Evolutionary conservation across 202 grass and related monocot genomes (phyloP), one percentile per base, ranked within the genome.

Genomic region (Dendrocalamus latiflorus): DNA sequence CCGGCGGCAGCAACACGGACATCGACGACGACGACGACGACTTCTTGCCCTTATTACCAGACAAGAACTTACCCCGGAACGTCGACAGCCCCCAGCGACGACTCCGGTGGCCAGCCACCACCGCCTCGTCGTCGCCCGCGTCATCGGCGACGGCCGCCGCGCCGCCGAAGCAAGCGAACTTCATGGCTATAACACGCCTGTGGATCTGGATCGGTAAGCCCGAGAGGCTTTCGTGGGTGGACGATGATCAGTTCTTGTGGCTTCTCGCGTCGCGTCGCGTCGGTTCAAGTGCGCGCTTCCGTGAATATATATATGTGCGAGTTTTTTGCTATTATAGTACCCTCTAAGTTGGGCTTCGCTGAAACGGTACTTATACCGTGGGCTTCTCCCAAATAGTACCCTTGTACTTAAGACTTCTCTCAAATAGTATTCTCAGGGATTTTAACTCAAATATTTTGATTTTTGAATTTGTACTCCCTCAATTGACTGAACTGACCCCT

Each of bases 111-210:
- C 39, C 15, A 30, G 50, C 41, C 0, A 3, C 63, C 38, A 9
- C 50, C 25, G 67, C 44, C 67, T 49, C 75, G 9, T 20, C 22
- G 20, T 8, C 24, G 1, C 17, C 80, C 68, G 21, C 68, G 12
- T 62, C 43, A 7, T 54, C 76, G 24, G 37, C 72, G 10, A 42
- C 81, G 22, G 61, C 61, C 2, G 76, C 63, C 2, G 42, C 36
- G 3, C 51, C 76, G 1, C 76, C 64, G 55, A 89, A 89, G 87
- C 87, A 89, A 63, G 3, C 10, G 62, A 74, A 17, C 61, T 9
- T 85, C 81, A 85, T 84, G 17, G 4, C 81, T 37, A n/a, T 2
- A 36, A 0, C 26, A 21, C 56, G 74, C 28, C 18, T 21, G 16
- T 7, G 10, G 6, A 56, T 80, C 24, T 60, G 51, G 78, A n/a